Evolutionary conservation across 805 yeast species (phyloP).

Genomic region (Pichia membranifaciens): DNA sequence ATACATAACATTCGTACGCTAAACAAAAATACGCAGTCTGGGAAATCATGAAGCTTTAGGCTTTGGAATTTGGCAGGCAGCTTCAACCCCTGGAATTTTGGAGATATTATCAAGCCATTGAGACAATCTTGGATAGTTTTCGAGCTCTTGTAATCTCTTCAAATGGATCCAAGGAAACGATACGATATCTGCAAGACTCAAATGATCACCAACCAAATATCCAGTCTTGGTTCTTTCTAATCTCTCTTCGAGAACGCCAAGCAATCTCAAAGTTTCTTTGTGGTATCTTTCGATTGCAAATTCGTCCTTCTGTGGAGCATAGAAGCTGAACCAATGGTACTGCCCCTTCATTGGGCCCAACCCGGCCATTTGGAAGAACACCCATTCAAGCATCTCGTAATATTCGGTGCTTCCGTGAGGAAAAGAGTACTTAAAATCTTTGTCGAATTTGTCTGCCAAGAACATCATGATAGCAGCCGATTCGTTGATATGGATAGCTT

Average conservation of each 20-base stretch:
- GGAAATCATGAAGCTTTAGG: neutral
- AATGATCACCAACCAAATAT: conserved; percentile 53
- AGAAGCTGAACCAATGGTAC: conserved; percentile 40
- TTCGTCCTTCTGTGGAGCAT: conserved; percentile 46
- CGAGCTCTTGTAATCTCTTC: conserved; percentile 15
- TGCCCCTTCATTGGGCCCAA: conserved; percentile 64
- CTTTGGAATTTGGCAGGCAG: conserved; percentile 24
- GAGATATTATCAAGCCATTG: conserved; percentile 36
- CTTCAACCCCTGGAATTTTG: conserved; percentile 30
- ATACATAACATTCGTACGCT: too few species aligned
- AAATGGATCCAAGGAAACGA: conserved; percentile 41
- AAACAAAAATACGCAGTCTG: too few species aligned
- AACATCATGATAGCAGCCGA: conserved; percentile 58
- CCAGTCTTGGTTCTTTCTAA: conserved; percentile 43
- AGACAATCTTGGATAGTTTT: conserved; percentile 35
- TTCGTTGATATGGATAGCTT: conserved; percentile 44
- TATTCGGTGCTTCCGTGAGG: conserved; percentile 36
- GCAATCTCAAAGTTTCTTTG: conserved; percentile 47
- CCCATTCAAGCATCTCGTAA: conserved; percentile 49
- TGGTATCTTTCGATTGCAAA: conserved; percentile 49
- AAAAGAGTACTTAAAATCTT: conserved; percentile 41
- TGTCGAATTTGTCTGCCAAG: conserved; percentile 56
- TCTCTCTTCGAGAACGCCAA: conserved; percentile 48
- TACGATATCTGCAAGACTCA: conserved; percentile 55
- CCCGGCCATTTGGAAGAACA: conserved; percentile 53